Evolutionary conservation across 1,139 yeast species (phyloP).

Genomic region (Magnusiomyces tetraspermus): DNA sequence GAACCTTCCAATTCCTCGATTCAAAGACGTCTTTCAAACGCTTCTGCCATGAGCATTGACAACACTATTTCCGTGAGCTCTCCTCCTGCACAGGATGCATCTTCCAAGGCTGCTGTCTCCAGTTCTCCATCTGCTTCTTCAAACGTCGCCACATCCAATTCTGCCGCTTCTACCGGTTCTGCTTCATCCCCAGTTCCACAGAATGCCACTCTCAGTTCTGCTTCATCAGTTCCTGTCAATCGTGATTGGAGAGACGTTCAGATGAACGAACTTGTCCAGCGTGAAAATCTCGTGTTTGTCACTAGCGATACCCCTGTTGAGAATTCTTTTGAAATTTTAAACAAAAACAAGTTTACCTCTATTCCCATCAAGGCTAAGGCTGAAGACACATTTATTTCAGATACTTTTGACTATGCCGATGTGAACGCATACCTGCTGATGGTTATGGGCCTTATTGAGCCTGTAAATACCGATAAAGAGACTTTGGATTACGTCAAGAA

Average conservation of each 20-base stretch:
- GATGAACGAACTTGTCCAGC: constrained; percentile 65
- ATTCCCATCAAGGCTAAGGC: constrained; percentile 50
- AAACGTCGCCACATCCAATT: constrained; percentile 16
- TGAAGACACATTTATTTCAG: constrained; percentile 46
- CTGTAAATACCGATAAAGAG: constrained; percentile 25
- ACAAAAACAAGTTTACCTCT: constrained; percentile 65
- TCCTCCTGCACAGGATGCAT: neutral
- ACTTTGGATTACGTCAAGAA: constrained; percentile 24
- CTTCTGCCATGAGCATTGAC: constrained; percentile 18
- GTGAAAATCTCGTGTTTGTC: constrained; percentile 65
- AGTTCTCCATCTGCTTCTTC: constrained; percentile 29
- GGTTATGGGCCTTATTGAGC: constrained; percentile 52
- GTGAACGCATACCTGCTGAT: constrained; percentile 72
- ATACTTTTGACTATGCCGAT: constrained; percentile 85
- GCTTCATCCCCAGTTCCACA: constrained; percentile 25
- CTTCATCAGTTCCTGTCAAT: constrained; percentile 19
- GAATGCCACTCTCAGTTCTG: constrained; percentile 15
- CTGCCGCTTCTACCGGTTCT: constrained; percentile 13
- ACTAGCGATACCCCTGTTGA: constrained; percentile 63
- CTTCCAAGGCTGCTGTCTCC: neutral
- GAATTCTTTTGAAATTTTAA: constrained; percentile 72
- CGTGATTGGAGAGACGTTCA: constrained; percentile 68
- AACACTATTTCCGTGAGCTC: neutral
- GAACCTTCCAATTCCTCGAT: constrained; percentile 20
- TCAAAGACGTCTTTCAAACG: constrained; percentile 25